Percentiles rank a stretch among this genome's conserved stretches.
Conservation (phyloP, 331 rosid species). For the Malus hybrid region DNA sequence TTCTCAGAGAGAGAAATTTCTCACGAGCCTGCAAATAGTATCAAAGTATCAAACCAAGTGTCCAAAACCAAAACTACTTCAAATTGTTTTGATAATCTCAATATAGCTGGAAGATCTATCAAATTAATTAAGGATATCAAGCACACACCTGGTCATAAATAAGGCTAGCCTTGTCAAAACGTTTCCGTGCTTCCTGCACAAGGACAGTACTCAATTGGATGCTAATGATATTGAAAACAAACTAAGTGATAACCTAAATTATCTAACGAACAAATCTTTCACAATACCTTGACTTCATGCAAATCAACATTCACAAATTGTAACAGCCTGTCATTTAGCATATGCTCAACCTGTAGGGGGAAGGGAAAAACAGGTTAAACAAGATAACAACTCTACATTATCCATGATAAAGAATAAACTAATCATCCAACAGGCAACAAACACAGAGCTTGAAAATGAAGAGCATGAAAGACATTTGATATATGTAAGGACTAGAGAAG, state of each 20-base stretch:
- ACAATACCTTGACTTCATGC: constrained; percentile 92
- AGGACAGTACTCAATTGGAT: constrained; percentile 23
- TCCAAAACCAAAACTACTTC: not conserved
- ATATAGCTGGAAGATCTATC: not conserved
- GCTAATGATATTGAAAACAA: not conserved
- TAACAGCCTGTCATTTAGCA: constrained; percentile 92
- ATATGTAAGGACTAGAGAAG: not conserved
- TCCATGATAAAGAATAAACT: not conserved
- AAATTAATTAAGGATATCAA: constrained; percentile 12
- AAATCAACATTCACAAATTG: constrained; percentile 88
- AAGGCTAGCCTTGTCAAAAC: constrained; percentile 96
- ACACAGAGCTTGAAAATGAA: not conserved
- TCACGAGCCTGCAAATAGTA: constrained; percentile 72
- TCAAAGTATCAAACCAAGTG: constrained; percentile 7
- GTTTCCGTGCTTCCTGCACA: constrained; percentile 95
- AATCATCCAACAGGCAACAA: not conserved
- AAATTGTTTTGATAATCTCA: not conserved
- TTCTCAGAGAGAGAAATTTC: constrained; percentile 78
- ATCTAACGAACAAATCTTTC: not conserved
- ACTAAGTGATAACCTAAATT: not conserved
- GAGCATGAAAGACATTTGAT: not conserved
- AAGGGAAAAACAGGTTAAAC: constrained; percentile 22
- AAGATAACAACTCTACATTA: constrained; percentile 1
- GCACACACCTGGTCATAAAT: constrained; percentile 82
- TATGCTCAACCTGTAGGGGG: constrained; percentile 79